Conservation (phyloP, 2,329 filamentous ascomycete species). For the Raffaelea ambrosiae region DNA sequence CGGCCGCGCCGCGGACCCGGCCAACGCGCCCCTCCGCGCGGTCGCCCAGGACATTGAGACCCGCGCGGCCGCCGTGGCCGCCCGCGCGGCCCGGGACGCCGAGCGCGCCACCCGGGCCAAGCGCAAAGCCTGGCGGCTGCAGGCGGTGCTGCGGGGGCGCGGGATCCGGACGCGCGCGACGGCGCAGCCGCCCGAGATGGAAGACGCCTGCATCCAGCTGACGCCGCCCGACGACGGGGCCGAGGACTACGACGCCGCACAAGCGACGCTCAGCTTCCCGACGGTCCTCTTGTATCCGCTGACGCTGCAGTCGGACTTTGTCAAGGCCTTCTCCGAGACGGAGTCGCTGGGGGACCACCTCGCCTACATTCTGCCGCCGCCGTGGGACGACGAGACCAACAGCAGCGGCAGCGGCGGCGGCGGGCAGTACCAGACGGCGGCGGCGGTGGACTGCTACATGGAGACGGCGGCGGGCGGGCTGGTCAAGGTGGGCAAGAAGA, state of each 20-base stretch:
- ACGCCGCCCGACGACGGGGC: slow-evolving; percentile 33
- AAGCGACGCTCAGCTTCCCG: slow-evolving; percentile 66
- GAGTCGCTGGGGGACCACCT: slow-evolving; percentile 71
- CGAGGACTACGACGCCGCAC: slow-evolving; percentile 40
- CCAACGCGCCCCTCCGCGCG: slow-evolving; percentile 57
- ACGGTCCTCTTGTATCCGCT: slow-evolving; percentile 78
- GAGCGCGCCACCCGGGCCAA: slow-evolving; percentile 46
- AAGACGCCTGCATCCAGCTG: slow-evolving; percentile 67
- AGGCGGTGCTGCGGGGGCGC: slow-evolving; percentile 58
- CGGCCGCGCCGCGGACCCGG: slow-evolving; percentile 63
- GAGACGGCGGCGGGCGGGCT: slow-evolving; percentile 73
- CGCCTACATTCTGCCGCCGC: slow-evolving; percentile 74
- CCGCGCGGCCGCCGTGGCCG: slow-evolving; percentile 46
- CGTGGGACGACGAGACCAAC: slow-evolving; percentile 80
- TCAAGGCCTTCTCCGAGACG: slow-evolving; percentile 77
- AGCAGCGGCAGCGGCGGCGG: not conserved
- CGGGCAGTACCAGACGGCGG: slow-evolving; percentile 60
- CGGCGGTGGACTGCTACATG: slow-evolving; percentile 76
- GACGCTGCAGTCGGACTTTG: slow-evolving; percentile 75
- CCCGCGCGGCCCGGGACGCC: slow-evolving; percentile 43
- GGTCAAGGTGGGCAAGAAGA: slow-evolving; percentile 83
- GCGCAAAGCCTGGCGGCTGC: slow-evolving; percentile 52
- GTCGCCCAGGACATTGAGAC: slow-evolving; percentile 48
- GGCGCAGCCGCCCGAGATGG: slow-evolving; percentile 70
- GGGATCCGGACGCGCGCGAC: slow-evolving; percentile 61